Evolutionary conservation across 2,329 filamentous ascomycete species (phyloP), one percentile per base, ranked within the genome.

Genomic region (Zarea fungicola): DNA sequence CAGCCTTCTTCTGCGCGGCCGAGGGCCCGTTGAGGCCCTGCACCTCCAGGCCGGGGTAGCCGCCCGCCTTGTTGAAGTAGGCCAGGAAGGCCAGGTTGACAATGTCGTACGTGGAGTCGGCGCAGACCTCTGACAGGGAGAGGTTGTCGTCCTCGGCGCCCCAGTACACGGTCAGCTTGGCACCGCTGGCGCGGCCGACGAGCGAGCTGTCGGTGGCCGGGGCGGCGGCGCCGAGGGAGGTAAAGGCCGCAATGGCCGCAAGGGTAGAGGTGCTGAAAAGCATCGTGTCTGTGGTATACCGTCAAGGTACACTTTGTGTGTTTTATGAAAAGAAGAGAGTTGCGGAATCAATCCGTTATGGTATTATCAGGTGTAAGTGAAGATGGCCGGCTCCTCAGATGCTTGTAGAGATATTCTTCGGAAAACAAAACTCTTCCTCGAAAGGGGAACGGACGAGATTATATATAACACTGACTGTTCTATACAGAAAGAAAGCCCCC

Each of bases 21-120:
- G 44, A 37, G 25, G 49, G 34, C 18, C 34, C 45, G 39, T 40
- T 18, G 16, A 52, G 41, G 14, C 40, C 45, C 14, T 19, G 16
- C 28, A 52, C 45, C 41, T 48, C 32, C 32, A 52, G n/a, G 35
- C 47, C 23, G 43, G 48, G 43, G 34, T 45, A 44, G 43, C 49
- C 42, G 45, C 54, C 56, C 22, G 21, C 52, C n/a, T 29, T 36
- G 49, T 53, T 49, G 46, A 56, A 56, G 48, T 52, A 47, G 48
- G 36, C 50, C n/a, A 58, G 31, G 52, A 58, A 58, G 19, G 56
- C 56, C 22, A 58, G 45, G 44, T 56, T 55, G 49, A 58, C 56
- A 45, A 58, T 55, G 37, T 54, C 55, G 34, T 56, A 58, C 1
- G 55, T 50, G 4, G 44, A 9, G 25, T 56, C 56, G 32, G 44